phyloP scores from a whole-genome alignment of 192 early-diverging fungal species.

The Fimicolochytrium jonesii region DNA sequence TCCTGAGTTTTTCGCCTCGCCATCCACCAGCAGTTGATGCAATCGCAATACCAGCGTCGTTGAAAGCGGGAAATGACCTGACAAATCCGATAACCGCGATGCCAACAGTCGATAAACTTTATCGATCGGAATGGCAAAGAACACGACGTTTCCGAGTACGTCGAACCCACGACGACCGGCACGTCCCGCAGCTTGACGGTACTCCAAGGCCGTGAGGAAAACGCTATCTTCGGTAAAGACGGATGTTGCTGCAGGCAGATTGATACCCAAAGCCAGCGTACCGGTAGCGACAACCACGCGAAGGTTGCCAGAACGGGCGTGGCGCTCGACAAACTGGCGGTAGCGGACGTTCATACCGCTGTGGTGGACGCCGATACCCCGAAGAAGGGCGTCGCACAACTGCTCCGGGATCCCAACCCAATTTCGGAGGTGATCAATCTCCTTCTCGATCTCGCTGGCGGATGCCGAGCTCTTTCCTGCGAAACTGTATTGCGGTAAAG shows the following conservation, averaged over 20 bases:
- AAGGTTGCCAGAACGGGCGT: constrained; percentile 33
- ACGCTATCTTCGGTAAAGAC: constrained; percentile 41
- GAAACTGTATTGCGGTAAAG: constrained; percentile 32
- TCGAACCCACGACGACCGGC: constrained; percentile 45
- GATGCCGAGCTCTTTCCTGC: constrained; percentile 10
- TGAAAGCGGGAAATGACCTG: constrained; percentile 39
- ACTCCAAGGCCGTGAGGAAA: constrained; percentile 38
- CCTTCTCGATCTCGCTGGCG: constrained; percentile 13
- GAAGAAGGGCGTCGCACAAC: constrained; percentile 25
- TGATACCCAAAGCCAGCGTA: constrained; percentile 42
- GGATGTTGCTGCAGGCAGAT: constrained; percentile 38
- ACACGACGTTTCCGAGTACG: constrained; percentile 36
- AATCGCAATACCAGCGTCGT: constrained; percentile 37
- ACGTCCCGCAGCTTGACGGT: constrained; percentile 32
- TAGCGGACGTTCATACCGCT: constrained; percentile 32
- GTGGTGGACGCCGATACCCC: constrained; percentile 46
- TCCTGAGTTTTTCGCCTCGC: background rate
- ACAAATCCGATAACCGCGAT: constrained; percentile 31
- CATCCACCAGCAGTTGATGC: constrained; percentile 24
- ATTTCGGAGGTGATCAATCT: constrained; percentile 2
- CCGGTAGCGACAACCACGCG: constrained; percentile 40
- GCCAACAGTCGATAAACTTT: constrained; percentile 39
- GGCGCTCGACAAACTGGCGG: constrained; percentile 29
- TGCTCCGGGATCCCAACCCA: background rate
- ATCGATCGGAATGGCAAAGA: constrained; percentile 31